phyloP scores from a whole-genome alignment of 2,329 filamentous ascomycete species.

The Aspergillus phoenicis region DNA sequence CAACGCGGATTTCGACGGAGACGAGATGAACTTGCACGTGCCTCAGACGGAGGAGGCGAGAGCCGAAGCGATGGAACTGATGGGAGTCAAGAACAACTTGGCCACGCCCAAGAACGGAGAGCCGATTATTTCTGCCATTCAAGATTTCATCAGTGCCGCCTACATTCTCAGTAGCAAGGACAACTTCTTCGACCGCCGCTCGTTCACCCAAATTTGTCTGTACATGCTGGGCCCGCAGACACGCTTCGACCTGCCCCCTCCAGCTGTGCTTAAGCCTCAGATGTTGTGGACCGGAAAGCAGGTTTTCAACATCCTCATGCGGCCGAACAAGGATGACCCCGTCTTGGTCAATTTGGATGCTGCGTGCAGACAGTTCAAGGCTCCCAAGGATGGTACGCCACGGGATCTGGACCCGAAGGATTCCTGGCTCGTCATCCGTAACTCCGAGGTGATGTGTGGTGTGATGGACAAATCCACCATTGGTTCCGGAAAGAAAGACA shows the following conservation, averaged over 20 bases:
- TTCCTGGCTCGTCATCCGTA: constrained; percentile 87
- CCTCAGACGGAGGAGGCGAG: constrained; percentile 96
- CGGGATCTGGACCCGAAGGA: constrained; percentile 78
- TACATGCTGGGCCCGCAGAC: constrained; percentile 87
- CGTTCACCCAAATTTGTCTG: constrained; percentile 86
- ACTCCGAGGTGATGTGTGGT: constrained; percentile 97
- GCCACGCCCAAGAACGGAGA: constrained; percentile 96
- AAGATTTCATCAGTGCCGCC: constrained; percentile 97
- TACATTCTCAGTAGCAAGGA: constrained; percentile 92
- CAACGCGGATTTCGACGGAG: constrained; percentile 98
- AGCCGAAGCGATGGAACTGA: constrained; percentile 90
- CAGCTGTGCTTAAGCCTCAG: constrained; percentile 81
- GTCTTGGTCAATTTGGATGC: constrained; percentile 92
- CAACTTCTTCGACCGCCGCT: constrained; percentile 83
- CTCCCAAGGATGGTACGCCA: constrained; percentile 41
- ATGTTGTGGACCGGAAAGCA: constrained; percentile 96
- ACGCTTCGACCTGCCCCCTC: constrained; percentile 81
- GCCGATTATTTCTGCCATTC: constrained; percentile 97
- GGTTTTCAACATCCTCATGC: constrained; percentile 88
- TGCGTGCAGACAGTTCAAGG: constrained; percentile 74
- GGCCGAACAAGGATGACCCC: constrained; percentile 79
- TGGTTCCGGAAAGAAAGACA: constrained; percentile 97
- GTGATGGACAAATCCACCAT: constrained; percentile 97
- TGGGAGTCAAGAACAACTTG: constrained; percentile 97
- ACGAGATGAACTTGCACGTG: constrained; percentile 98